Percentiles rank a stretch among this genome's conserved stretches.
These are phyloP conservation scores for Aspergillus persii DNA, from an alignment of 2,329 filamentous ascomycete genomes.

Conservation along the genomic window DNA sequence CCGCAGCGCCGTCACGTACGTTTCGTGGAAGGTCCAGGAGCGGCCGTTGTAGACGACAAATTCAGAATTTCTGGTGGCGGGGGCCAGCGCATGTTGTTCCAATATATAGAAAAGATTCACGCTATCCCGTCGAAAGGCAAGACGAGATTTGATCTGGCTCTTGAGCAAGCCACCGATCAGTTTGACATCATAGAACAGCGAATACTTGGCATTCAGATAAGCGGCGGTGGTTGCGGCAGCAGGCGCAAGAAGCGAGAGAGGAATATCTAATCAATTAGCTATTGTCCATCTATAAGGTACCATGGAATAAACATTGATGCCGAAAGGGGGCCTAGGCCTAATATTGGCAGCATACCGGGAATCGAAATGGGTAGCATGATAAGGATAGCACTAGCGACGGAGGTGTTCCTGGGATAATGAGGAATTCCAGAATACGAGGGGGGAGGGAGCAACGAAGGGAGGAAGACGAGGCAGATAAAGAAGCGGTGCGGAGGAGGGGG, in stretches of 20 bases:
- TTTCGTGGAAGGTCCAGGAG: conserved; percentile 71
- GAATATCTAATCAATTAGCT: conserved; percentile 28
- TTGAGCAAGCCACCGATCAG: conserved; percentile 58
- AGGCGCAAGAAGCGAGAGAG: conserved; percentile 51
- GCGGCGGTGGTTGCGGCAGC: conserved; percentile 66
- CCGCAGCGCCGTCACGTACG: conserved; percentile 67
- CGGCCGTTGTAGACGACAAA: conserved; percentile 69
- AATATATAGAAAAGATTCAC: conserved; percentile 73
- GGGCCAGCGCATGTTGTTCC: conserved; percentile 62
- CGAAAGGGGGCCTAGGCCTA: no score
- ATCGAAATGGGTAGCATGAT: conserved; percentile 8
- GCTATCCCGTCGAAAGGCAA: conserved; percentile 57
- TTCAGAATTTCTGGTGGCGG: conserved; percentile 48
- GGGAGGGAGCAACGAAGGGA: neutral
- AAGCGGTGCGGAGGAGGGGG: neutral
- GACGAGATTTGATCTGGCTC: conserved; percentile 42
- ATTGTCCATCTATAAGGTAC: neutral
- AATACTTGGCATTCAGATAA: conserved; percentile 72
- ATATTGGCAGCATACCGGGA: conserved; percentile 16
- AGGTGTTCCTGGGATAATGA: neutral
- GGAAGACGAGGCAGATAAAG: neutral
- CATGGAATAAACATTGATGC: no score
- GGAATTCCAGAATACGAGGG: neutral
- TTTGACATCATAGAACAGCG: conserved; percentile 63
- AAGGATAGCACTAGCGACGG: neutral